Evolutionary conservation across 2,329 filamentous ascomycete genomes (phyloP).

Genomic region (Stenocarpella maydis): DNA sequence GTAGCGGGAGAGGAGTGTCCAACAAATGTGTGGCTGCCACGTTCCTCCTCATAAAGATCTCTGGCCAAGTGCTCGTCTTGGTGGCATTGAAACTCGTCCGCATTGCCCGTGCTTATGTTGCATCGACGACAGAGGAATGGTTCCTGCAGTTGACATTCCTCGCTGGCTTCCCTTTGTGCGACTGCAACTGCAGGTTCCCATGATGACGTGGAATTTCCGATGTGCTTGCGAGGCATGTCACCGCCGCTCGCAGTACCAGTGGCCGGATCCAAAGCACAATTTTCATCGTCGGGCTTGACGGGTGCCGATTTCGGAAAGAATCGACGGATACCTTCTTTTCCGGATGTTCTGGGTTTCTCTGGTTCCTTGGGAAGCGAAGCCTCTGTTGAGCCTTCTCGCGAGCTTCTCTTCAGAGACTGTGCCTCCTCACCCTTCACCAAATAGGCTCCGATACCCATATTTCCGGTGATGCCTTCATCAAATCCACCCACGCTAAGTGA

Average conservation of each 20-base stretch:
- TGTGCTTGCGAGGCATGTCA: conserved; percentile 39
- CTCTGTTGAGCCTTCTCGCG: conserved; percentile 41
- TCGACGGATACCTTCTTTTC: conserved; percentile 61
- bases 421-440: conserved; percentile 79
- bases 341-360: conserved; percentile 55
- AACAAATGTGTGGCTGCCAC: conserved; percentile 57
- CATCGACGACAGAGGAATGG: conserved; percentile 70
- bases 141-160: conserved; percentile 44
- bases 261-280: conserved; percentile 43
- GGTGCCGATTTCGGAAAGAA: conserved; percentile 59
- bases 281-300: conserved; percentile 38
- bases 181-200: conserved; percentile 34
- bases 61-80: conserved; percentile 95
- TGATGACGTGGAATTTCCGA: conserved; percentile 14
- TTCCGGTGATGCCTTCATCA: conserved; percentile 84
- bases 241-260: conserved; percentile 38
- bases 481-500: conserved; percentile 91
- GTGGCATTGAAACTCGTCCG: conserved; percentile 75
- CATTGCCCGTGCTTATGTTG: conserved; percentile 63
- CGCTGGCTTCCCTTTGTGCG: conserved; percentile 37
- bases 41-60: conserved; percentile 76
- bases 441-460: conserved; percentile 86
- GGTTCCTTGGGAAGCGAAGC: conserved; percentile 44
- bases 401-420: conserved; percentile 56
- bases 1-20: conserved; percentile 46